Percentiles rank a stretch among this genome's conserved stretches.
phyloP scores from a whole-genome alignment of 2,329 filamentous ascomycete species.

The Xylariomycetidae sp. region DNA sequence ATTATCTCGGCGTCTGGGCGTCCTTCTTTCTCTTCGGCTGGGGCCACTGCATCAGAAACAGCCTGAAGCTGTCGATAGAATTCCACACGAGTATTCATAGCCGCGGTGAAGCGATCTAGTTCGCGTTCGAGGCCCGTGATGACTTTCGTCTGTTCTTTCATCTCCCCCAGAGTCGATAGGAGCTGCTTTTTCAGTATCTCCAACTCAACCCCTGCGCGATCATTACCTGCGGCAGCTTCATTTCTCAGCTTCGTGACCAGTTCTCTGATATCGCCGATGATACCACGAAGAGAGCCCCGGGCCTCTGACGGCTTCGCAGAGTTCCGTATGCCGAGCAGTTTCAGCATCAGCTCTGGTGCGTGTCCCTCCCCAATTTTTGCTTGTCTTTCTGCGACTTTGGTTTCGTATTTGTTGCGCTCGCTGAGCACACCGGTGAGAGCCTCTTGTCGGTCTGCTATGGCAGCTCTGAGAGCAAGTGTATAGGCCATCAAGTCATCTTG shows the following conservation, averaged over 20 bases:
- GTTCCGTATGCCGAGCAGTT: conserved; percentile 45
- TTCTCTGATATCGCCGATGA: conserved; percentile 65
- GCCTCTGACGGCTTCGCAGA: conserved; percentile 40
- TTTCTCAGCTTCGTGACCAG: conserved; percentile 56
- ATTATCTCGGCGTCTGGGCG: too few species aligned
- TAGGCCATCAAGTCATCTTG: conserved; percentile 90
- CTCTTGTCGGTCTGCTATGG: conserved; percentile 74
- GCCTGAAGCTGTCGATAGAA: conserved; percentile 88
- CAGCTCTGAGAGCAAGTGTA: conserved; percentile 69
- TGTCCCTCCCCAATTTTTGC: conserved; percentile 64
- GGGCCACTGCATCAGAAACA: conserved; percentile 82
- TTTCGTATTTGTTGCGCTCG: conserved; percentile 68
- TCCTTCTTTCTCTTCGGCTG: too few species aligned
- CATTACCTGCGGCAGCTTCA: conserved; percentile 48
- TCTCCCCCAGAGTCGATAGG: conserved; percentile 50
- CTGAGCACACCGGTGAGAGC: conserved; percentile 76
- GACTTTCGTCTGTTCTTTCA: conserved; percentile 48
- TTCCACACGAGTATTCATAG: conserved; percentile 81
- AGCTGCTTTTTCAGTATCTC: conserved; percentile 61
- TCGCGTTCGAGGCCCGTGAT: conserved; percentile 57
- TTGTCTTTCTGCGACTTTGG: conserved; percentile 53
- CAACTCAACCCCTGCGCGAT: conserved; percentile 58
- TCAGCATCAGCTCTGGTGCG: conserved; percentile 58
- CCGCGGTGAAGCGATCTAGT: conserved; percentile 66
- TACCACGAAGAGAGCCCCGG: conserved; percentile 61